These are phyloP conservation scores for Candida tropicalis DNA, from an alignment of 1,139 yeast genomes.

Conservation along the genomic window DNA sequence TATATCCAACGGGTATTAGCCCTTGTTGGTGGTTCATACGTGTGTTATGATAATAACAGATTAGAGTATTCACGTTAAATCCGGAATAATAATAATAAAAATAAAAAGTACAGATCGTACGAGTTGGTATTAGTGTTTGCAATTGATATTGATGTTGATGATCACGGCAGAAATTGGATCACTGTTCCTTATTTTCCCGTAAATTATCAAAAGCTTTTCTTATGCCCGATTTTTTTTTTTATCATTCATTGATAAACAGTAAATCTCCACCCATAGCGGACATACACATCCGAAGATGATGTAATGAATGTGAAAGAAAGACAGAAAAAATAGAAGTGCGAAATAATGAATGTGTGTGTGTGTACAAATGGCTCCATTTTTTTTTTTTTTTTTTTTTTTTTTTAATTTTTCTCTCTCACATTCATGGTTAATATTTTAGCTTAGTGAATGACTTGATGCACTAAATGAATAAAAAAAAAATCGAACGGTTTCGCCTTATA, in stretches of 20 bases:
- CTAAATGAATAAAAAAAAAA: not conserved
- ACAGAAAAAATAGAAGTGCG: not conserved
- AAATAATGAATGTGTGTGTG: not conserved
- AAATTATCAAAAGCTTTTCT: not conserved
- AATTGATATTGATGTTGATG: not conserved
- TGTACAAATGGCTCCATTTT: not conserved
- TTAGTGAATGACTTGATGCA: not conserved
- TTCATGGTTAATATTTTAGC: too few relatives aligned
- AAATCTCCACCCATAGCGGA: not conserved
- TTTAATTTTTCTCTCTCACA: not conserved
- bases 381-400: not conserved
- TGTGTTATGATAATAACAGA: not conserved
- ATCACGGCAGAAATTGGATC: not conserved
- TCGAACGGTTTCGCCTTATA: constrained; percentile 2
- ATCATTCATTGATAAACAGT: not conserved
- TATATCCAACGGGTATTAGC: too few relatives aligned
- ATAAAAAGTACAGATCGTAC: too few relatives aligned
- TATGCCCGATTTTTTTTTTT: not conserved
- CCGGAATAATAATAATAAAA: too few relatives aligned
- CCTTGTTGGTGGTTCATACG: too few relatives aligned
- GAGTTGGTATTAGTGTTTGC: too few relatives aligned
- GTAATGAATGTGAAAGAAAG: not conserved
- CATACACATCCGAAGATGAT: not conserved
- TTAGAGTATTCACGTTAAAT: not conserved
- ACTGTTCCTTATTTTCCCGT: constrained; percentile 1